Conservation (phyloP, 805 yeast species). For the Tetrapisispora iriomotensis region DNA sequence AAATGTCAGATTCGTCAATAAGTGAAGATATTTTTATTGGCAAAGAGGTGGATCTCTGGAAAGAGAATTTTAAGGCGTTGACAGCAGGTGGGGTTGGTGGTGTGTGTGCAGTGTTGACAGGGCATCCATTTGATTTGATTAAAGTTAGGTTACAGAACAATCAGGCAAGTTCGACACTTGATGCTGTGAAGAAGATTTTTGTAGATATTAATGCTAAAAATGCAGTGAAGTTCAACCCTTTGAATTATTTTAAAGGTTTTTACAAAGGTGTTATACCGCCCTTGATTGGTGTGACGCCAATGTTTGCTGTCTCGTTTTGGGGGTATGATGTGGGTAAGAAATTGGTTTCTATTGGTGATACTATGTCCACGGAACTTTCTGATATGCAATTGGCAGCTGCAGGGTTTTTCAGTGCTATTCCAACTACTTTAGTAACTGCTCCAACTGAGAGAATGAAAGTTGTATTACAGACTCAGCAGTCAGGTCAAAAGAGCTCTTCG, state of each 20-base stretch:
- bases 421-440: constrained; percentile 93
- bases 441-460: constrained; percentile 96
- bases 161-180: constrained; percentile 48
- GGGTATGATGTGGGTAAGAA: constrained; percentile 91
- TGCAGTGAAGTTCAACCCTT: not conserved
- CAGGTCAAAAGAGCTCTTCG: constrained; percentile 6
- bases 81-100: constrained; percentile 97
- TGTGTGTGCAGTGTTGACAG: constrained; percentile 86
- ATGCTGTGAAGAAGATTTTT: constrained; percentile 62
- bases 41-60: not conserved
- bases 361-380: constrained; percentile 36
- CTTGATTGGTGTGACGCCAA: constrained; percentile 91
- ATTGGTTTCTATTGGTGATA: constrained; percentile 36
- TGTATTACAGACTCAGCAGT: constrained; percentile 66
- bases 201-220: constrained; percentile 27
- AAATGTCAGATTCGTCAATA: not conserved
- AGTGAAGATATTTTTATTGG: constrained; percentile 1
- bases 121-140: constrained; percentile 92
- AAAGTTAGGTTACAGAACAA: constrained; percentile 85
- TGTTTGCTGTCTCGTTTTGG: constrained; percentile 98
- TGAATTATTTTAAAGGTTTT: constrained; percentile 40
- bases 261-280: constrained; percentile 95
- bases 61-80: constrained; percentile 67
- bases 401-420: constrained; percentile 89
- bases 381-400: constrained; percentile 75